Evolutionary conservation across 129 eudicot species (phyloP), one percentile per base, ranked within the genome.

Genomic region (Flaveria linearis): DNA sequence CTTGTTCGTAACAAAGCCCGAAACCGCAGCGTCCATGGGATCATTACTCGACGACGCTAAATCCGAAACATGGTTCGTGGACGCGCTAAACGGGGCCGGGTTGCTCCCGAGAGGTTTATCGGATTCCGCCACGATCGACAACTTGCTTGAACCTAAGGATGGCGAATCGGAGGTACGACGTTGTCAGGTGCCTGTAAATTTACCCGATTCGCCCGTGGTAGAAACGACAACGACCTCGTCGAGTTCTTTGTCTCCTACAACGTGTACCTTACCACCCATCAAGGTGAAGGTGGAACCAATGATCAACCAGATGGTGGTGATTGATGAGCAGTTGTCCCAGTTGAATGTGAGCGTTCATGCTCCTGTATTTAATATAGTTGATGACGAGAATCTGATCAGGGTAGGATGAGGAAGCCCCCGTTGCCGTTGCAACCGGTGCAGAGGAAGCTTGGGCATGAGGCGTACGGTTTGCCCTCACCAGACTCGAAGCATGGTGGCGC

Each of bases 31-130:
- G 14, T 90, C 96, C 0, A 88, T 90, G 96, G 96, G 96, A 8
- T 82, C 79, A 1, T 73, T 90, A n/a, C 96, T 90, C 1, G 88
- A 86, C 52, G 96, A 90, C 66, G 89, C 93, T 1, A 90, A 87
- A 63, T 90, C 92, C 3, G 96, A 90, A 78, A 87, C 90, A 1
- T 90, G 96, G 96, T 90, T 90, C 51, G 91, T 90, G 1, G 96
- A 90, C 73, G 96, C 92, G 16, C 71, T 90, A 18, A 90, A 90
- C 67, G 86, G 85, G 57, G 68, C 92, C 12, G 92, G 87, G 8
- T 70, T 87, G 68, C 82, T 87, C 5, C 86, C 87, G 9, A 72
- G 96, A 78, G 93, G 90, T 14, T 68, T 90, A 4, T 90, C 96
- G 5, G 93, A 90, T 42, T 82, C 91, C 3, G 91, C 91, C 5